A percentile compares a stretch with the other conserved stretches of the same genome.
Evolutionary conservation across 2,329 filamentous ascomycete species (phyloP).

Genomic region (Zasmidium citrigriseum): DNA sequence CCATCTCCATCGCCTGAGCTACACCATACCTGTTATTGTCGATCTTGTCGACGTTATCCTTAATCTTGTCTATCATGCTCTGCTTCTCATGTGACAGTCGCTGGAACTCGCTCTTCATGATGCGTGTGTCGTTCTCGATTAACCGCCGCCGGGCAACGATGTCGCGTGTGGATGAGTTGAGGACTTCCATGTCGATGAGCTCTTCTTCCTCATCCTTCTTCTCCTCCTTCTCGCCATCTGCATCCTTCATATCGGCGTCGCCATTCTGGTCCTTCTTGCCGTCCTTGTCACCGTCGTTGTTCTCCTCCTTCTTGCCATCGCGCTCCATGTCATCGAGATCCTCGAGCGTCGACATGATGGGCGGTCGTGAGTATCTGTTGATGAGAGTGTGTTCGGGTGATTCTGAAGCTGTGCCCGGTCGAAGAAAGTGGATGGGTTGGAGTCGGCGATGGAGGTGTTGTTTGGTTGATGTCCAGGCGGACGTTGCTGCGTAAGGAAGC

Average conservation of each 20-base stretch:
- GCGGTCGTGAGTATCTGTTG: background rate
- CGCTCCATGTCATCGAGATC: constrained; percentile 88
- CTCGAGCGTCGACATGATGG: constrained; percentile 82
- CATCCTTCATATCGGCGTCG: constrained; percentile 91
- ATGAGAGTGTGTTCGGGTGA: background rate
- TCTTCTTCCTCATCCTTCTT: constrained; percentile 71
- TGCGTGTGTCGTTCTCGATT: constrained; percentile 94
- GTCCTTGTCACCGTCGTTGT: constrained; percentile 56
- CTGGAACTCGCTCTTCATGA: constrained; percentile 97
- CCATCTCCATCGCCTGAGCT: background rate
- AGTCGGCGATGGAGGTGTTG: background rate
- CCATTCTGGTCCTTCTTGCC: constrained; percentile 54
- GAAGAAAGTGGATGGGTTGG: background rate
- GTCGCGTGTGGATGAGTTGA: constrained; percentile 90
- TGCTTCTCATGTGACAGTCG: constrained; percentile 93
- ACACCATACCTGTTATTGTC: constrained; percentile 85
- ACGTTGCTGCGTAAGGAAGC: background rate
- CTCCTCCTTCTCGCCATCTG: constrained; percentile 58
- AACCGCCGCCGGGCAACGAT: constrained; percentile 87
- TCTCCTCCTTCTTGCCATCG: constrained; percentile 71
- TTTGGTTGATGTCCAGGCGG: background rate
- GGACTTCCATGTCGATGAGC: constrained; percentile 88
- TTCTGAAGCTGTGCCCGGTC: background rate
- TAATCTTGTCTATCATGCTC: constrained; percentile 97
- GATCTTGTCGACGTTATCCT: constrained; percentile 98